Base-by-base conservation (phyloP, 2,329 filamentous ascomycete genomes). In the Sordariomycetes sp. region DNA sequence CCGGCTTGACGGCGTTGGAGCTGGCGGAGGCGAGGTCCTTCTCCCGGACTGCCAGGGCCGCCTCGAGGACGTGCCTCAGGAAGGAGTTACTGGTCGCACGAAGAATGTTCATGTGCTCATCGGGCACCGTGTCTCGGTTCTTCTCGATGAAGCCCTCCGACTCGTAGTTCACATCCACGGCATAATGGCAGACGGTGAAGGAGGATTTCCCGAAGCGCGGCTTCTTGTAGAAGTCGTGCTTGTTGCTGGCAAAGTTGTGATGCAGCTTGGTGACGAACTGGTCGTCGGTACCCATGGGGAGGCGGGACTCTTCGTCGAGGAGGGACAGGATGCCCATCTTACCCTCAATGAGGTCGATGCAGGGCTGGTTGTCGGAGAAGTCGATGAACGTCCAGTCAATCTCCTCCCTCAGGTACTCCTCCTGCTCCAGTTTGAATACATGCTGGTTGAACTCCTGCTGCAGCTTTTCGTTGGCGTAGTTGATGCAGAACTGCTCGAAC, bases 341-440 rank as follows among this genome's bases (percentile, higher is more conserved):
- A 63, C 90, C 92, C 74, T 99, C 94, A 63, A 99, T 99, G 56
- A 99, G 75, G 70, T 99, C 94, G 65, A 99, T 99, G 75, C 94
- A 99, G 20, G 94, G 94, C 74, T 99, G 94, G 66, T 99, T 99
- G 72, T 99, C 94, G 6, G 92, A 95, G 72, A 99, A 99, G 69
- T 99, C 94, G 68, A 99, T 99, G 68, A 99, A 99, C 10, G 89
- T 96, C 94, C 94, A 99, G 73, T 97, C 91, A 62, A 99, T 99
- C 74, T 97, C 79, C 73, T 99, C 94, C 57, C 86, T 84, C 48
- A 96, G 81, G 68, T 99, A 99, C 71, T 99, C 94, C 69, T 99
- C 94, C 70, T 99, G 94, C 70, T 99, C 94, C 24, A 99, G 81
- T 72, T 97, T 96, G 81, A 99, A 99, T 39, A 99, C 94, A 67